Evolutionary conservation across 345 rosid species (phyloP).

Genomic region (Acer yangbiense): DNA sequence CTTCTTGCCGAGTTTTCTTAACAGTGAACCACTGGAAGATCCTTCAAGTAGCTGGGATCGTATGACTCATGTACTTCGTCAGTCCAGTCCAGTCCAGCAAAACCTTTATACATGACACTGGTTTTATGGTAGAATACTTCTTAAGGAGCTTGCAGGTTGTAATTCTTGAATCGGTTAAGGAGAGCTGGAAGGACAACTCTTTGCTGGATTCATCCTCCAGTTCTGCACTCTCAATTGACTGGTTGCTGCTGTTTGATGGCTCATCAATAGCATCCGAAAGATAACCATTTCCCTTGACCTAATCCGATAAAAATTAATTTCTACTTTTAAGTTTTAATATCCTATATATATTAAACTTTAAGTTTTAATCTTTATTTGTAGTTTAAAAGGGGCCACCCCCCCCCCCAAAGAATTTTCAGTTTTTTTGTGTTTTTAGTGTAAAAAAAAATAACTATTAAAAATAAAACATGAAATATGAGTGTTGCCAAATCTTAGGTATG

Average conservation of each 20-base stretch:
- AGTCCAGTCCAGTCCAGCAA: constrained; percentile 75
- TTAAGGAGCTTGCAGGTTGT: constrained; percentile 44
- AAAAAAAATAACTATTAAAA: no score
- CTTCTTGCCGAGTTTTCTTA: constrained; percentile 83
- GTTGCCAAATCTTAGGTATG: no score
- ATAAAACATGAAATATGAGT: no score
- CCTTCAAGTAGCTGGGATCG: constrained; percentile 72
- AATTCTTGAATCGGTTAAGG: constrained; percentile 40
- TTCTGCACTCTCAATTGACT: constrained; percentile 37
- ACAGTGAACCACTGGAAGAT: constrained; percentile 71
- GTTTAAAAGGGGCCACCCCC: no score
- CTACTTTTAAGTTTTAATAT: no score
- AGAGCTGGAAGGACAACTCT: constrained; percentile 49
- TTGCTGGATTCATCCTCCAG: constrained; percentile 35
- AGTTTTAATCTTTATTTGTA: no score
- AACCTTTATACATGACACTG: constrained; percentile 48
- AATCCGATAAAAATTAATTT: no score
- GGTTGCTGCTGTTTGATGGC: constrained; percentile 41
- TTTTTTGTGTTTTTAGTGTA: no score
- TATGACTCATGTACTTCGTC: constrained; percentile 59
- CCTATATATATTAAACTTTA: no score
- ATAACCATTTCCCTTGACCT: constrained; percentile 59
- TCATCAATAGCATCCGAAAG: constrained; percentile 46
- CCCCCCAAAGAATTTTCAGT: no score
- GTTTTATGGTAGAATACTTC: constrained; percentile 48